A percentile compares a stretch with the other conserved stretches of the same genome.
phyloP scores from a whole-genome alignment of 768 basidiomycete species.

The Amanita subjunquillea region DNA sequence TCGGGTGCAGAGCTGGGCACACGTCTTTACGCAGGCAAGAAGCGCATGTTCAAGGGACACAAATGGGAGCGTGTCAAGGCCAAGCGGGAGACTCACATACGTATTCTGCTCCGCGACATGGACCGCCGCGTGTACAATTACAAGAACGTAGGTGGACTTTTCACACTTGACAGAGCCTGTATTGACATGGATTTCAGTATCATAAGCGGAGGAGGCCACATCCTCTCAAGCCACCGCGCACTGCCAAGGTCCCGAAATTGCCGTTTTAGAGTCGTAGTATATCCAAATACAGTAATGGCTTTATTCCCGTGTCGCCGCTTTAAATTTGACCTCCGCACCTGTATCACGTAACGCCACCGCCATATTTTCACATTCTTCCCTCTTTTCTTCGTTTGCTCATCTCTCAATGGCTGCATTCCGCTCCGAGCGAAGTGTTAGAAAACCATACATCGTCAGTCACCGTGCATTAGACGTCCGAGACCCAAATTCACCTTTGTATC shows the following conservation, averaged over 20 bases:
- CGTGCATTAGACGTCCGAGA: background rate
- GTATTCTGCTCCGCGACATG: conserved; percentile 63
- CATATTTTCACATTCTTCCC: background rate
- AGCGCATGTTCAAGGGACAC: conserved; percentile 91
- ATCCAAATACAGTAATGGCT: background rate
- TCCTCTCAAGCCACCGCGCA: conserved; percentile 45
- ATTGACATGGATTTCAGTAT: conserved; percentile 20
- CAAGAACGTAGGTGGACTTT: conserved; percentile 42
- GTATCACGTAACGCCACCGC: background rate
- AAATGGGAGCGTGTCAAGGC: conserved; percentile 62
- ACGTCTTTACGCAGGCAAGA: conserved; percentile 64
- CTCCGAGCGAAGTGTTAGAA: conserved; percentile 21
- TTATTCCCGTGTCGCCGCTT: background rate
- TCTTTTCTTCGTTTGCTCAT: background rate
- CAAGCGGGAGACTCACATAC: conserved; percentile 34
- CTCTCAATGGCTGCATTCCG: conserved; percentile 7
- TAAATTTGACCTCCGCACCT: background rate
- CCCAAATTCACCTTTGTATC: background rate
- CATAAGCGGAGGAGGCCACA: conserved; percentile 43
- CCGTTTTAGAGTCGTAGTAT: conserved; percentile 37
- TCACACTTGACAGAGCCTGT: background rate
- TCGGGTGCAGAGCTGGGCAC: conserved; percentile 26
- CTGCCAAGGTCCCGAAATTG: conserved; percentile 41
- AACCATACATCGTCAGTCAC: conserved; percentile 31
- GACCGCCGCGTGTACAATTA: conserved; percentile 50